Conservation (phyloP, 2,329 filamentous ascomycete species). For the Endocalyx cinctus region DNA sequence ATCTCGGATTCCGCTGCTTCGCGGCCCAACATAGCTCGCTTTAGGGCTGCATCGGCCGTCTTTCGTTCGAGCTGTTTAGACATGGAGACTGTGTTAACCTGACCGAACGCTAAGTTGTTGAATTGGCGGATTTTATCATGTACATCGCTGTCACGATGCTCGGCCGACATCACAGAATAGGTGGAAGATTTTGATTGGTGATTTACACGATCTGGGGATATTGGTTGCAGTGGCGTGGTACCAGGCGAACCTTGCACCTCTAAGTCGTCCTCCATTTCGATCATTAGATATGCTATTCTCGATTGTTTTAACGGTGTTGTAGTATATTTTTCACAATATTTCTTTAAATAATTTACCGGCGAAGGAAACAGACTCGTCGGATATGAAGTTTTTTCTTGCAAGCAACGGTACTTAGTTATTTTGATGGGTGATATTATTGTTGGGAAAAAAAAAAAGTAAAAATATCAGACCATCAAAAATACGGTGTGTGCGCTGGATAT, state of each 20-base stretch:
- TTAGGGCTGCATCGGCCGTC: constrained; percentile 60
- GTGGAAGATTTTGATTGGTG: constrained; percentile 19
- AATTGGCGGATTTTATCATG: constrained; percentile 31
- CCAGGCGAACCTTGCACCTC: constrained; percentile 19
- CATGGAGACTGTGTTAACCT: constrained; percentile 17
- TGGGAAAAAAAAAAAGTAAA: too few species aligned
- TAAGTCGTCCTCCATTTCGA: constrained; percentile 18
- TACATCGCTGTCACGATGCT: constrained; percentile 26
- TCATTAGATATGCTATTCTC: constrained; percentile 11
- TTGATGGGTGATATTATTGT: background rate
- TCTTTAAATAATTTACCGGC: too few species aligned
- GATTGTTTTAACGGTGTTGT: constrained; percentile 1
- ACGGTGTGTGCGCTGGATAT: too few species aligned
- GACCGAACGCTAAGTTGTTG: constrained; percentile 22
- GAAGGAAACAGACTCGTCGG: too few species aligned
- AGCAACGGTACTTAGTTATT: too few species aligned
- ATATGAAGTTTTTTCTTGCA: too few species aligned
- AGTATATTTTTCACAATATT: background rate
- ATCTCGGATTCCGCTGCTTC: constrained; percentile 70
- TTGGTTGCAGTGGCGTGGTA: constrained; percentile 21
- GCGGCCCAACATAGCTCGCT: constrained; percentile 61
- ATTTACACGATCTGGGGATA: constrained; percentile 26
- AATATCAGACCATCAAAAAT: too few species aligned
- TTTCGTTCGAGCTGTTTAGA: constrained; percentile 60
- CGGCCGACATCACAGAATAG: constrained; percentile 13